Conservation (phyloP, 257 asterid genomes). For the Plantago major region DNA sequence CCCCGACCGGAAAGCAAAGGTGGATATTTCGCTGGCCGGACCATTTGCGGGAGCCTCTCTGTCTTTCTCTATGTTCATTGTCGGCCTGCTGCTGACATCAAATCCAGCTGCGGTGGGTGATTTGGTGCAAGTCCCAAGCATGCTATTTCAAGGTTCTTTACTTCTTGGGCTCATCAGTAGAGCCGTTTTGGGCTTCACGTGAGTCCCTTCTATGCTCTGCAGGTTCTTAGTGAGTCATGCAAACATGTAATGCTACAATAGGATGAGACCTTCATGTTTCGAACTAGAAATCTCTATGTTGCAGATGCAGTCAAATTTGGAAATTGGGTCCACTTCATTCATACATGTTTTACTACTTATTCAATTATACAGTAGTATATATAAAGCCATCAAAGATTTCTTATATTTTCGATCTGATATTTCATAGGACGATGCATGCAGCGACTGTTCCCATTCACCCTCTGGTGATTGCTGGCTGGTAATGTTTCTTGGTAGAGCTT, state of each 20-base stretch:
- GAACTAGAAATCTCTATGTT: too few relatives aligned
- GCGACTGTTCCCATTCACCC: constrained; percentile 82
- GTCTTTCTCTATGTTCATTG: constrained; percentile 76
- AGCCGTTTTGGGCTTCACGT: constrained; percentile 74
- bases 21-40: constrained; percentile 88
- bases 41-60: constrained; percentile 85
- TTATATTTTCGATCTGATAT: constrained; percentile 16
- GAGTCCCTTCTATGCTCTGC: constrained; percentile 30
- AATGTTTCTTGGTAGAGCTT: constrained; percentile 24
- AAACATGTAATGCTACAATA: constrained; percentile 7
- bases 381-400: background rate
- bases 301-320: background rate
- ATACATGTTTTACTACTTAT: too few relatives aligned
- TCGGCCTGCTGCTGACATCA: constrained; percentile 80
- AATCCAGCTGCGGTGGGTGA: constrained; percentile 73
- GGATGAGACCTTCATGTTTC: too few relatives aligned
- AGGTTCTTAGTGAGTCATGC: constrained; percentile 14
- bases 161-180: constrained; percentile 95
- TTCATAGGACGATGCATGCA: constrained; percentile 72
- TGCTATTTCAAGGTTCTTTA: constrained; percentile 92
- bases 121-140: constrained; percentile 90
- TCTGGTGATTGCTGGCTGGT: constrained; percentile 96
- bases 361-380: background rate
- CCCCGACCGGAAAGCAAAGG: constrained; percentile 84
- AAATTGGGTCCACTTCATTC: background rate